Conservation (phyloP, 2,329 filamentous ascomycete species). For the Calycina herbarum region DNA sequence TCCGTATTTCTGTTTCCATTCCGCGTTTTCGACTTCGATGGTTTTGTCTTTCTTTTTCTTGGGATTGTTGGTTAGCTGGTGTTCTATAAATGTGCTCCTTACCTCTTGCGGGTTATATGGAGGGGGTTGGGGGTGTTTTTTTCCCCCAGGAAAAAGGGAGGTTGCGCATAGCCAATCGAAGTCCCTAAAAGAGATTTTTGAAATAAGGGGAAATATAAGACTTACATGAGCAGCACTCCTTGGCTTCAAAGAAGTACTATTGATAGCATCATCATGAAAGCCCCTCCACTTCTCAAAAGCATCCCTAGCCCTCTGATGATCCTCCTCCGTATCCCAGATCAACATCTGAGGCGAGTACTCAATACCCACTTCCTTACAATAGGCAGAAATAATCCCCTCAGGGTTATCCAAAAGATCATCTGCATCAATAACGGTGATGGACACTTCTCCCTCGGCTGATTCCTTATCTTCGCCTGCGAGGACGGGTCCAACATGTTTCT, state of each 20-base stretch:
- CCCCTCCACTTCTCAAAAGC: conserved; percentile 97
- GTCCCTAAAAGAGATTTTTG: conserved; percentile 3
- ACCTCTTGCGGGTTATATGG: background rate
- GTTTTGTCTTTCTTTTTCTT: conserved; percentile 59
- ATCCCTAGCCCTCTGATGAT: conserved; percentile 65
- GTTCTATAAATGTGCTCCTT: background rate
- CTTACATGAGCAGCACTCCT: conserved; percentile 63
- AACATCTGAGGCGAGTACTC: conserved; percentile 78
- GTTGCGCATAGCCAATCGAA: background rate
- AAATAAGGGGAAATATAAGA: conserved; percentile 16
- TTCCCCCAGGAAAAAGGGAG: background rate
- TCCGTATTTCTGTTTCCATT: conserved; percentile 76
- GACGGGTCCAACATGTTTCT: conserved; percentile 69
- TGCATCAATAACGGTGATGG: conserved; percentile 86
- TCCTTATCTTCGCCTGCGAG: conserved; percentile 49
- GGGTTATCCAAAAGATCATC: conserved; percentile 92
- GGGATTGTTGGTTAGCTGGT: background rate
- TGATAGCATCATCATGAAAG: conserved; percentile 92
- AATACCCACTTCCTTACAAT: conserved; percentile 79
- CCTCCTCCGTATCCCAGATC: conserved; percentile 75
- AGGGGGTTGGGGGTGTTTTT: background rate
- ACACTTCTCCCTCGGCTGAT: conserved; percentile 44
- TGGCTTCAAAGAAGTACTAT: conserved; percentile 74
- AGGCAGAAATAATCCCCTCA: conserved; percentile 70
- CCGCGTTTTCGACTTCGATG: conserved; percentile 64